Conservation (phyloP, 2,329 filamentous ascomycete genomes). For the Trichoderma brevicompactum region DNA sequence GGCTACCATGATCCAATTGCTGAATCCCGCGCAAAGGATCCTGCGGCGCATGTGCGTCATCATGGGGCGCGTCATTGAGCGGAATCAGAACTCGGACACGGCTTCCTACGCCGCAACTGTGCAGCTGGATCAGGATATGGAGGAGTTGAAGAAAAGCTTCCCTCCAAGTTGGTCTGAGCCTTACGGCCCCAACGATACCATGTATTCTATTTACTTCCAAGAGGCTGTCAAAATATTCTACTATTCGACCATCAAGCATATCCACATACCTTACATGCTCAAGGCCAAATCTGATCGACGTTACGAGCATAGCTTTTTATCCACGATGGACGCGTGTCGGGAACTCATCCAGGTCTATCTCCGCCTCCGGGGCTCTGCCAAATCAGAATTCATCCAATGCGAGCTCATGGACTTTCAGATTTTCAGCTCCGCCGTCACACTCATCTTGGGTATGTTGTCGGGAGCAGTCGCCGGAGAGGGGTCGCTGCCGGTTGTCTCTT, state of each 20-base stretch:
- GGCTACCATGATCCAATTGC: neutral
- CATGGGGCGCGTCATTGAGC: constrained; percentile 20
- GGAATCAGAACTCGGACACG: constrained; percentile 23
- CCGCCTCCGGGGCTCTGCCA: constrained; percentile 35
- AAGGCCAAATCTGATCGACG: constrained; percentile 42
- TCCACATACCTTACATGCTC: constrained; percentile 54
- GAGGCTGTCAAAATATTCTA: constrained; percentile 47
- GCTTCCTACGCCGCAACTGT: constrained; percentile 44
- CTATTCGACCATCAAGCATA: constrained; percentile 44
- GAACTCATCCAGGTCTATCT: constrained; percentile 46
- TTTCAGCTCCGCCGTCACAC: constrained; percentile 51
- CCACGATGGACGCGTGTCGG: constrained; percentile 48
- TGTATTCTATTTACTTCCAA: constrained; percentile 30
- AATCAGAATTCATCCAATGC: constrained; percentile 37
- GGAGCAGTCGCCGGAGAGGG: neutral
- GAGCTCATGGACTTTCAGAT: constrained; percentile 53
- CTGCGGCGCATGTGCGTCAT: constrained; percentile 11
- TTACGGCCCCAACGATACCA: neutral
- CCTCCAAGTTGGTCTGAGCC: constrained; percentile 28
- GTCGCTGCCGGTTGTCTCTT: constrained; percentile 8
- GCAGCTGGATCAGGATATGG: constrained; percentile 47
- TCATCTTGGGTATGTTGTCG: constrained; percentile 48
- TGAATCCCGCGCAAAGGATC: constrained; percentile 20
- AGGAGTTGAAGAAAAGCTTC: constrained; percentile 33
- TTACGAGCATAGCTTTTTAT: constrained; percentile 45